phyloP scores from a whole-genome alignment of 2,329 filamentous ascomycete species.

The Harringtonia aguacate region DNA sequence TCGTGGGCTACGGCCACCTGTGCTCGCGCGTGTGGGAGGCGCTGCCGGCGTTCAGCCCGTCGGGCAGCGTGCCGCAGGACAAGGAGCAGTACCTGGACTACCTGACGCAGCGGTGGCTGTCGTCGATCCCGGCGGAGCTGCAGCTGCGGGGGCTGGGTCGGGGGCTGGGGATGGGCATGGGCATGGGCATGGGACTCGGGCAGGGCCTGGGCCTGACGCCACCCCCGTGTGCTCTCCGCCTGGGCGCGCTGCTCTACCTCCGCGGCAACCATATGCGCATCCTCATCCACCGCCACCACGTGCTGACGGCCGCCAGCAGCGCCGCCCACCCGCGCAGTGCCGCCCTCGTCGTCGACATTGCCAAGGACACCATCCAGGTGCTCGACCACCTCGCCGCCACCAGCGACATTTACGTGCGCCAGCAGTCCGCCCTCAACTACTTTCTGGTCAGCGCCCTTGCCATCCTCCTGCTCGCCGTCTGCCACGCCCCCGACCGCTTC shows the following conservation, averaged over 20 bases:
- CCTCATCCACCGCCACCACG: slow-evolving; percentile 30
- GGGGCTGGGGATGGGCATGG: too few species aligned
- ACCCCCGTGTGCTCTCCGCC: slow-evolving; percentile 25
- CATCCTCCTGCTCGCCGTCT: slow-evolving; percentile 30
- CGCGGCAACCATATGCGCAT: slow-evolving; percentile 34
- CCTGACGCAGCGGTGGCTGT: slow-evolving; percentile 32
- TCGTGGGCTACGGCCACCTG: slow-evolving; percentile 35
- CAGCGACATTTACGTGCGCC: slow-evolving; percentile 25
- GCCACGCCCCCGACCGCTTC: slow-evolving; percentile 31
- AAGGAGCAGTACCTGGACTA: slow-evolving; percentile 27
- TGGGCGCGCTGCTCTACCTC: slow-evolving; percentile 26
- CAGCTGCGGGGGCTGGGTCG: slow-evolving; percentile 25
- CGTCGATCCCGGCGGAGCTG: slow-evolving; percentile 30
- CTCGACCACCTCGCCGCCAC: slow-evolving; percentile 24
- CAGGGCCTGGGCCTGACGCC: slow-evolving; percentile 24
- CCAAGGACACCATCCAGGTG: slow-evolving; percentile 21
- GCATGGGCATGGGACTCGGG: too few species aligned
- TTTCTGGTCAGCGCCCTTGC: slow-evolving; percentile 28
- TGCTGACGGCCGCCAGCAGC: slow-evolving; percentile 27
- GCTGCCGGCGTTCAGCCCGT: slow-evolving; percentile 24
- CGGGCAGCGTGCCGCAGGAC: slow-evolving; percentile 25
- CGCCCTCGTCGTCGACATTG: slow-evolving; percentile 27
- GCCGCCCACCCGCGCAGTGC: slow-evolving; percentile 22
- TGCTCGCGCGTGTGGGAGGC: slow-evolving; percentile 36
- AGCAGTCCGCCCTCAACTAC: slow-evolving; percentile 29